Base-by-base conservation (phyloP, 116 monocot species). In the Iris pallida region DNA sequence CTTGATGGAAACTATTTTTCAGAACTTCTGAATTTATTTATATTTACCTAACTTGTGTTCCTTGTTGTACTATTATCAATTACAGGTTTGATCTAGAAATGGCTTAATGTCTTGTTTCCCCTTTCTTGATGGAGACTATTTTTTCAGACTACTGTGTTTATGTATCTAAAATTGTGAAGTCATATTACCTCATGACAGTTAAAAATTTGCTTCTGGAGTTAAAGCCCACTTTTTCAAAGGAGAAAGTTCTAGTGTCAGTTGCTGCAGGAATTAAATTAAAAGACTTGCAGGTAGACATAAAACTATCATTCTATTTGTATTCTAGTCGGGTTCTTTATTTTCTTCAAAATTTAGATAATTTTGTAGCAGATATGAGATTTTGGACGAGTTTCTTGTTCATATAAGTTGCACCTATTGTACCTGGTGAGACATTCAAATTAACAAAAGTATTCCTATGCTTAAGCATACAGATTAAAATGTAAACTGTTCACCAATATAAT, bases 201-300 rank as follows among this genome's bases (percentile, higher is more conserved):
- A 86, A 78, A 74, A 64, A 83, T 55, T 92, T 90, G 42, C 80
- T 98, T 53, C 18, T 82, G 59, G 92, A 92, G 66, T 71, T 92
- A n/a, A 89, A 74, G 49, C 85, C 79, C 56, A 60, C 47, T 41
- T 76, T 92, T 53, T 70, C 92, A n/a, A 78, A 98, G 68, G 80
- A 87, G 13, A 87, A 92, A 80, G 63, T 98, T 78, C 64, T 98
- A 19, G 97, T 98, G 13, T 98, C 97, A 42, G 74, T 98, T 71
- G 92, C 97, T 79, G 92, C 97, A 15, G 97, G 97, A 68, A 86
- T 92, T 47, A 98, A 81, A 73, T 66, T 98, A 52, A 78, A 83
- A 75, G 82, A 87, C 56, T 56, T 98, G 66, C 89, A 88, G 97
- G 96, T 96, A 20, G 52, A 42, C 55, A 47, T 59, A 12, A 9